Conservation (phyloP, 139 green algal genomes). For the Pleodorina starrii region DNA sequence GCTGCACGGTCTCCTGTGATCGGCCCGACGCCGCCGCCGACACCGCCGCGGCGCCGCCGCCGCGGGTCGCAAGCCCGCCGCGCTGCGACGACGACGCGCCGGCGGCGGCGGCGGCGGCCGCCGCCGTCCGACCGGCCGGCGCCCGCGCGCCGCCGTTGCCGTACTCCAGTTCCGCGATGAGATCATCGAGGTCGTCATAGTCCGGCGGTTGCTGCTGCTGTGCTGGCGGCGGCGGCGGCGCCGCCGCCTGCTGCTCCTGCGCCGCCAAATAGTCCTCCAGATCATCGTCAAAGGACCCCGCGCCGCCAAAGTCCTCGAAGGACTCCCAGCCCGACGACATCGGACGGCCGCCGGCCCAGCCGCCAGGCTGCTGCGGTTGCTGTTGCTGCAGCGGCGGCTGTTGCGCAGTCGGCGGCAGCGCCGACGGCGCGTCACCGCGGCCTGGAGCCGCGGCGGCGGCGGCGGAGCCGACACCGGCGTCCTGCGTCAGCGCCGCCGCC, state of each 20-base stretch:
- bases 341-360: neutral
- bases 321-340: neutral
- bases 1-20: constrained; percentile 12
- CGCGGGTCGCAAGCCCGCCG: neutral
- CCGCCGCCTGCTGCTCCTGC: neutral
- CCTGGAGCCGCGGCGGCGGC: neutral
- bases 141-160: neutral
- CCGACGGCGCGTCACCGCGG: too few relatives aligned
- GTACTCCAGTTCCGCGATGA: constrained; percentile 4
- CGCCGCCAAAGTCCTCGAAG: neutral
- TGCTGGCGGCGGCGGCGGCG: neutral
- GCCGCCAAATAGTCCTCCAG: constrained; percentile 32
- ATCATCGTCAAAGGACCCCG: constrained; percentile 5
- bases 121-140: too few relatives aligned
- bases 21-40: neutral
- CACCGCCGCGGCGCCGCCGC: neutral
- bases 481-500: too few relatives aligned
- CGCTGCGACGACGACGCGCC: neutral
- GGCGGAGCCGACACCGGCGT: too few relatives aligned
- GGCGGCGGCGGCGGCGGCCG: neutral
- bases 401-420: neutral
- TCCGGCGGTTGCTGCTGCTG: neutral
- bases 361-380: neutral
- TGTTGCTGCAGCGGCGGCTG: neutral
- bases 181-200: neutral